A percentile compares a stretch with the other conserved stretches of the same genome.
Conservation (phyloP, 805 yeast genomes). For the Myxozyma vanderwaltii region DNA sequence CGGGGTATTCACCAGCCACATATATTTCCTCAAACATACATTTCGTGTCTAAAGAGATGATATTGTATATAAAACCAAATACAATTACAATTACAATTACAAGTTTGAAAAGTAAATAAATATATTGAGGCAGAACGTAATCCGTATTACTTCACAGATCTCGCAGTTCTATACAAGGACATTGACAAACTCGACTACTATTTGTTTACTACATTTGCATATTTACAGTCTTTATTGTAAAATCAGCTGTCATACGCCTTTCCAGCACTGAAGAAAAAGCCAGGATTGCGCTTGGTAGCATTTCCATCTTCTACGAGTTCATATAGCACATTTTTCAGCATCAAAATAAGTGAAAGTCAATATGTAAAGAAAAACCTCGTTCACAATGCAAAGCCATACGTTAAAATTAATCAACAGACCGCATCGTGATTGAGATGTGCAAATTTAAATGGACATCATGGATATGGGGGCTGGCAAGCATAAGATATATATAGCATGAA, state of each 20-base stretch:
- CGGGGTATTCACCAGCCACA: background rate
- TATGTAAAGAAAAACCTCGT: constrained; percentile 11
- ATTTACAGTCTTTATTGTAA: background rate
- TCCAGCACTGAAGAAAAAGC: constrained; percentile 8
- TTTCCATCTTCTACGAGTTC: constrained; percentile 4
- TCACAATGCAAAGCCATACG: constrained; percentile 3
- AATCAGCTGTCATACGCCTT: constrained; percentile 23
- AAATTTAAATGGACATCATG: background rate
- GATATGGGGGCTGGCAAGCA: background rate
- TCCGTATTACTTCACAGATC: too few relatives aligned
- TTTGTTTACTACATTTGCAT: too few relatives aligned
- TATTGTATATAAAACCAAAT: too few relatives aligned
- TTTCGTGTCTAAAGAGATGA: background rate
- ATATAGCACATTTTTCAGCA: constrained; percentile 18
- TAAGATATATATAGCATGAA: too few relatives aligned
- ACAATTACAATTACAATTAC: too few relatives aligned
- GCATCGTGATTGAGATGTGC: constrained; percentile 14
- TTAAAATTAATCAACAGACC: background rate
- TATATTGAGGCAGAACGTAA: too few relatives aligned
- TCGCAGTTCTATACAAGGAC: too few relatives aligned
- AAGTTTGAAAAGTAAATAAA: too few relatives aligned
- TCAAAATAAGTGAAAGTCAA: background rate
- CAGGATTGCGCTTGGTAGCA: constrained; percentile 24
- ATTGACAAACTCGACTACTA: too few relatives aligned
- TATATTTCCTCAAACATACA: background rate